phyloP scores from a whole-genome alignment of 345 rosid species.

The Excoecaria cochinchinensis region DNA sequence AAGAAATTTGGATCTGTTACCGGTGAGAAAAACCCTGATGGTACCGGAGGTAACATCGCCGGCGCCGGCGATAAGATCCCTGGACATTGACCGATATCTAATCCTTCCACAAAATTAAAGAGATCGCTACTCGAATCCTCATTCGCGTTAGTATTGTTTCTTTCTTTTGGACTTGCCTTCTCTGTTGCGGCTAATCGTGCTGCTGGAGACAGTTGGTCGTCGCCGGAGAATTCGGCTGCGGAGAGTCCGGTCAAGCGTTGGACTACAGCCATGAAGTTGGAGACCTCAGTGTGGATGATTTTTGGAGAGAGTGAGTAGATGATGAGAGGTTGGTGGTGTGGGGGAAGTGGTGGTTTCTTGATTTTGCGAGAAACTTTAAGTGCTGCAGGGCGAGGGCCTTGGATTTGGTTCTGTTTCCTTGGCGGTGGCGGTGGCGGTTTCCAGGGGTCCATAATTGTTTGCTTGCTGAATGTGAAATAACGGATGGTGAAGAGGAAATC shows the following conservation, averaged over 20 bases:
- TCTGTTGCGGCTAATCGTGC: constrained; percentile 79
- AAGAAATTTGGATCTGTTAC: constrained; percentile 25
- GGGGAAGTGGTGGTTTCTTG: constrained; percentile 60
- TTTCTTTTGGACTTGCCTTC: constrained; percentile 55
- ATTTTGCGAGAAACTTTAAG: constrained; percentile 70
- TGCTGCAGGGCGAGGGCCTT: constrained; percentile 74
- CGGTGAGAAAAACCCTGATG: constrained; percentile 60
- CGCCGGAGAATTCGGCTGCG: constrained; percentile 41
- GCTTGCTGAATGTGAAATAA: too few species aligned
- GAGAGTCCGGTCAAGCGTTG: constrained; percentile 85
- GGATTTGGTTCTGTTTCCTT: constrained; percentile 51
- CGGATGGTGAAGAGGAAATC: too few species aligned
- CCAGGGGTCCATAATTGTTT: too few species aligned
- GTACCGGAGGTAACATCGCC: constrained; percentile 44
- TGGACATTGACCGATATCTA: constrained; percentile 42
- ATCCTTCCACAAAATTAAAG: constrained; percentile 23
- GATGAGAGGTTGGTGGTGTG: constrained; percentile 44
- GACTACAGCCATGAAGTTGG: constrained; percentile 75
- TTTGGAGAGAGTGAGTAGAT: constrained; percentile 87
- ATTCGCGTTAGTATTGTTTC: constrained; percentile 1
- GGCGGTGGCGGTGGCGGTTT: not conserved
- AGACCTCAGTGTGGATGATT: constrained; percentile 59
- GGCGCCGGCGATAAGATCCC: constrained; percentile 84
- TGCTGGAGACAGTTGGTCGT: constrained; percentile 59
- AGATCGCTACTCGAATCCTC: not conserved